Percentiles rank a stretch among this genome's conserved stretches.
phyloP scores from a whole-genome alignment of 805 yeast species.

The Komagataella kurtzmanii region DNA sequence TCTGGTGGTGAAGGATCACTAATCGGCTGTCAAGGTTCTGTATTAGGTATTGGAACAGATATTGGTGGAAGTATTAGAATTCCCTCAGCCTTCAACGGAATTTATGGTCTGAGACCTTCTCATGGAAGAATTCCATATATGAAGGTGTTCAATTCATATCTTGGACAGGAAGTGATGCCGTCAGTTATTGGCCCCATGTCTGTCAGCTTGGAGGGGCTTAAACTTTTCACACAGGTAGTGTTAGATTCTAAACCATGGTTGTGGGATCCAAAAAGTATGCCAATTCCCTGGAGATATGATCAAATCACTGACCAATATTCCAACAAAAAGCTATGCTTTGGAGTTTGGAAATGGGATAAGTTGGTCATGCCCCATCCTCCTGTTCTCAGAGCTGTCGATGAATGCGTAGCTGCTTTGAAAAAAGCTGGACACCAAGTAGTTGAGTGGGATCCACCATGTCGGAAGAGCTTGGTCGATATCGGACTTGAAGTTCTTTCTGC shows the following conservation, averaged over 20 bases:
- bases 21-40: conserved; percentile 40
- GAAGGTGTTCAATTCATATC: conserved; percentile 24
- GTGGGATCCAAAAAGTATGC: conserved; percentile 28
- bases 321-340: conserved; percentile 19
- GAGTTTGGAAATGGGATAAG: conserved; percentile 27
- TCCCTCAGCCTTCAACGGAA: conserved; percentile 47
- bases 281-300: conserved; percentile 29
- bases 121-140: conserved; percentile 15
- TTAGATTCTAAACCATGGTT: conserved; percentile 29
- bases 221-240: conserved; percentile 27
- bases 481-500: conserved; percentile 25
- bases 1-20: conserved; percentile 57
- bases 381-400: conserved; percentile 28
- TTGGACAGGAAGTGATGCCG: conserved; percentile 41
- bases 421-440: conserved; percentile 38
- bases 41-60: conserved; percentile 49
- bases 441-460: conserved; percentile 30
- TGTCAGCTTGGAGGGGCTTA: conserved; percentile 33
- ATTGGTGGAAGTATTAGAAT: conserved; percentile 51
- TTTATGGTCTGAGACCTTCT: conserved; percentile 43
- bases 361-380: conserved; percentile 35
- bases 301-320: neutral
- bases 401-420: conserved; percentile 14
- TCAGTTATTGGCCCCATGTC: conserved; percentile 47
- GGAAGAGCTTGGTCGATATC: conserved; percentile 5